A percentile compares a stretch with the other conserved stretches of the same genome.
Evolutionary conservation across 768 basidiomycete species (phyloP).

Genomic region (Boletus reticulatus): DNA sequence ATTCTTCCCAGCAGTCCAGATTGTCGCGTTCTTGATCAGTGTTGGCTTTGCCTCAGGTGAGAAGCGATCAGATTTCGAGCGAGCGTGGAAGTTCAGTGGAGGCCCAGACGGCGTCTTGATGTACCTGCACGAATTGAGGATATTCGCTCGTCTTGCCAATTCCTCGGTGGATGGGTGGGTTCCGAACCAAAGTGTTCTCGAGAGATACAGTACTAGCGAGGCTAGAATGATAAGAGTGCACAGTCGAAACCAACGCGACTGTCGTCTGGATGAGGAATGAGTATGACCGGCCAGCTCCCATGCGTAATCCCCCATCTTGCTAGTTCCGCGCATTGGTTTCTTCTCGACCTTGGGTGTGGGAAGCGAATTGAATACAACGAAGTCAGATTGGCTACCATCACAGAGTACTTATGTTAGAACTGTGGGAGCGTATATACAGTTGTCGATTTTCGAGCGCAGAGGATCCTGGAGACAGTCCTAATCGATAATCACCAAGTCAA

Average conservation of each 20-base stretch:
- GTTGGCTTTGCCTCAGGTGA: conserved; percentile 59
- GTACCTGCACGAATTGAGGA: conserved; percentile 44
- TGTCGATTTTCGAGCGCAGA: too few relatives aligned
- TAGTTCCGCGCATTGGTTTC: too few relatives aligned
- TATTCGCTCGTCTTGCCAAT: conserved; percentile 17
- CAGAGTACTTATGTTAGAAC: too few relatives aligned
- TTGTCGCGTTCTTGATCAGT: conserved; percentile 69
- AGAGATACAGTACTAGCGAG: conserved; percentile 6
- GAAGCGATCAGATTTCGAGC: conserved; percentile 63
- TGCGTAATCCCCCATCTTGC: background rate
- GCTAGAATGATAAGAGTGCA: conserved; percentile 4
- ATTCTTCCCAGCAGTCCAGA: conserved; percentile 78
- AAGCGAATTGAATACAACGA: too few relatives aligned
- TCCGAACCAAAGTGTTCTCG: background rate
- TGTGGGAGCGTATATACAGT: too few relatives aligned
- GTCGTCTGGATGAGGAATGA: background rate
- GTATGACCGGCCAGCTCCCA: background rate
- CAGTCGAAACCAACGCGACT: conserved; percentile 4
- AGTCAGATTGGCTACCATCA: too few relatives aligned
- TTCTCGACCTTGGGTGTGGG: too few relatives aligned
- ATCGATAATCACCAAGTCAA: too few relatives aligned
- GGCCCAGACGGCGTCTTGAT: conserved; percentile 43
- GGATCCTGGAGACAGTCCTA: too few relatives aligned
- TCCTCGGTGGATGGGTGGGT: conserved; percentile 4
- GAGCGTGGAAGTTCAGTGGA: conserved; percentile 43